These are phyloP conservation scores for Sclerotiophoma versabilis DNA, from an alignment of 2,329 filamentous ascomycete species.

Conservation along the genomic window DNA sequence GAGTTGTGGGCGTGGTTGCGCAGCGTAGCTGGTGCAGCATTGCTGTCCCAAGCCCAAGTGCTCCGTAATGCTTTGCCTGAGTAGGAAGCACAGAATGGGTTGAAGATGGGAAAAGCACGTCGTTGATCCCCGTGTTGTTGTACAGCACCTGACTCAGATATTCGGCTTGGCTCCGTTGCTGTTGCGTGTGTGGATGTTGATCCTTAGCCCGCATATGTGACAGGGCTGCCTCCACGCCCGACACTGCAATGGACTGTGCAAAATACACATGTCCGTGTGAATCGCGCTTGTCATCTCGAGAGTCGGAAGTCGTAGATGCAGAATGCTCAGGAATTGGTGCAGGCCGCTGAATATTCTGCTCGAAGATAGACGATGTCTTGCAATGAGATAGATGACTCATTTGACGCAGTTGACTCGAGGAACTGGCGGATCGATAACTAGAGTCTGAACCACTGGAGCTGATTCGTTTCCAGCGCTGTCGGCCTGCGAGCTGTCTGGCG, in stretches of 20 bases:
- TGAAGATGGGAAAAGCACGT: not conserved
- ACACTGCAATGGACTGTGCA: not conserved
- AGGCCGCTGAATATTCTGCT: slow-evolving; percentile 8
- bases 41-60: slow-evolving; percentile 12
- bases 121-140: slow-evolving; percentile 13
- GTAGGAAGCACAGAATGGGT: slow-evolving; percentile 1
- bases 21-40: slow-evolving; percentile 17
- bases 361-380: slow-evolving; percentile 12
- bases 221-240: slow-evolving; percentile 8
- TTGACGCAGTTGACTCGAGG: slow-evolving; percentile 21
- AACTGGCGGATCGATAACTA: slow-evolving; percentile 24
- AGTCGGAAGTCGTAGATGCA: not conserved
- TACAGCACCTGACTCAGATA: slow-evolving; percentile 36
- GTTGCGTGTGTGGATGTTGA: slow-evolving; percentile 12
- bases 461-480: slow-evolving; percentile 37
- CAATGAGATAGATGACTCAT: slow-evolving; percentile 13
- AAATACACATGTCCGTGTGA: not conserved
- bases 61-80: slow-evolving; percentile 14
- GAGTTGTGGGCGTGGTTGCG: slow-evolving; percentile 14
- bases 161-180: slow-evolving; percentile 33
- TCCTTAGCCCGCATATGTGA: slow-evolving; percentile 4
- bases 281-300: not conserved
- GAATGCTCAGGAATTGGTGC: not conserved
- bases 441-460: slow-evolving; percentile 28
- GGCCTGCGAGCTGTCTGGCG: slow-evolving; percentile 45